Conservation (phyloP, 2,329 filamentous ascomycete genomes). For the Teratosphaeria nubilosa region DNA sequence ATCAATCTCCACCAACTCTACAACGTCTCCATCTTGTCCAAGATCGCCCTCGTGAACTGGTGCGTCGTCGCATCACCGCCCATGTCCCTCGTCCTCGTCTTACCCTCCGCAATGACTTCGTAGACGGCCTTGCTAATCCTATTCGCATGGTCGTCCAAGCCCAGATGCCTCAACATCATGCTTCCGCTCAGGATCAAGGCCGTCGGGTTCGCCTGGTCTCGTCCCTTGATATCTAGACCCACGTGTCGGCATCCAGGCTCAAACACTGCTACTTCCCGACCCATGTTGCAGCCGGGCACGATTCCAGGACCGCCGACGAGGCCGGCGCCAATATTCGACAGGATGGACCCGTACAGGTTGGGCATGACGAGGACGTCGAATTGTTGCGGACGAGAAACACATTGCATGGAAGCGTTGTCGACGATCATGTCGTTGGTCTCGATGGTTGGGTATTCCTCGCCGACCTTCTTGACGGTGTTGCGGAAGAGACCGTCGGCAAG, state of each 20-base stretch:
- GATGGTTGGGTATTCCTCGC: constrained; percentile 89
- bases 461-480: constrained; percentile 87
- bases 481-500: constrained; percentile 97
- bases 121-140: constrained; percentile 85
- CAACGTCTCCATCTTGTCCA: constrained; percentile 76
- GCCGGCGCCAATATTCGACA: constrained; percentile 97
- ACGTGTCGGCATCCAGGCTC: constrained; percentile 99
- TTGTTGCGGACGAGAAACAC: constrained; percentile 89
- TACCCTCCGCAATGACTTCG: constrained; percentile 77
- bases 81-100: constrained; percentile 89
- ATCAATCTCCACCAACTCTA: not conserved
- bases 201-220: constrained; percentile 97
- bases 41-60: constrained; percentile 88
- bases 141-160: constrained; percentile 96
- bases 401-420: constrained; percentile 99
- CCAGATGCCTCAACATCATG: constrained; percentile 95
- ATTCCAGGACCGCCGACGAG: constrained; percentile 95
- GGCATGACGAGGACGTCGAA: constrained; percentile 99
- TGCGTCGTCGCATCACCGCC: constrained; percentile 81
- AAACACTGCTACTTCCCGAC: constrained; percentile 93
- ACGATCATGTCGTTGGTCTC: constrained; percentile 99
- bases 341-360: constrained; percentile 96
- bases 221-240: constrained; percentile 98
- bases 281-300: constrained; percentile 99
- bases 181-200: constrained; percentile 88